These are phyloP conservation scores for Phytophthora megakarya DNA, from an alignment of 352 stramenopile genomes.

Conservation along the genomic window DNA sequence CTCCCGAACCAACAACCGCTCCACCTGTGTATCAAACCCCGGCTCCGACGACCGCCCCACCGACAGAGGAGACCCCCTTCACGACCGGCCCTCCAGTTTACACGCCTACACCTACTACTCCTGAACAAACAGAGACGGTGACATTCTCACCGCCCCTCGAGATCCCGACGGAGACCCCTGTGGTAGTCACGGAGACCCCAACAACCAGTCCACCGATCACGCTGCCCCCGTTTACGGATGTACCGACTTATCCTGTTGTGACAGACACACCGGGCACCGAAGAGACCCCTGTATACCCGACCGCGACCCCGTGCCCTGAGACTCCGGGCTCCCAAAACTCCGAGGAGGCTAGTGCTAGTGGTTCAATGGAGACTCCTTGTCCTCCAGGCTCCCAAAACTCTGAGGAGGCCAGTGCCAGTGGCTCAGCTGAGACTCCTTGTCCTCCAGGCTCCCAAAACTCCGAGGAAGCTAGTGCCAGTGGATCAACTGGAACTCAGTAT, in stretches of 20 bases:
- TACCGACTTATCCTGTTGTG: conserved; percentile 9
- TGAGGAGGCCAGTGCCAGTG: no score
- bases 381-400: background rate
- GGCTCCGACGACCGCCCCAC: background rate
- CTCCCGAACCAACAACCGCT: no score
- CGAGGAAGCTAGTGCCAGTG: no score
- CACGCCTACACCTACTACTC: background rate
- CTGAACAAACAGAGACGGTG: conserved; percentile 1
- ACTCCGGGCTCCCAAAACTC: background rate
- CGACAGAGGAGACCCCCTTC: background rate
- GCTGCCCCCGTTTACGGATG: conserved; percentile 1
- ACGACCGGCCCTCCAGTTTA: background rate
- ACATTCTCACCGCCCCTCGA: conserved; percentile 12
- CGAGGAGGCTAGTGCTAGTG: no score
- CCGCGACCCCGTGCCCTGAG: no score
- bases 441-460: background rate
- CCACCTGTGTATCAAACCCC: no score
- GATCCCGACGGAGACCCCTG: conserved; percentile 17
- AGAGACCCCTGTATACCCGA: background rate
- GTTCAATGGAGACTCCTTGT: no score
- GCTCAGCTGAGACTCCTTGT: no score
- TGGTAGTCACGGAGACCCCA: conserved; percentile 17
- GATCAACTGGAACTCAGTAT: no score
- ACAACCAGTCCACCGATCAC: conserved; percentile 1
- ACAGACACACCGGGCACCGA: background rate